phyloP scores from a whole-genome alignment of 2,329 filamentous ascomycete genomes.

The Botrytis porri region DNA sequence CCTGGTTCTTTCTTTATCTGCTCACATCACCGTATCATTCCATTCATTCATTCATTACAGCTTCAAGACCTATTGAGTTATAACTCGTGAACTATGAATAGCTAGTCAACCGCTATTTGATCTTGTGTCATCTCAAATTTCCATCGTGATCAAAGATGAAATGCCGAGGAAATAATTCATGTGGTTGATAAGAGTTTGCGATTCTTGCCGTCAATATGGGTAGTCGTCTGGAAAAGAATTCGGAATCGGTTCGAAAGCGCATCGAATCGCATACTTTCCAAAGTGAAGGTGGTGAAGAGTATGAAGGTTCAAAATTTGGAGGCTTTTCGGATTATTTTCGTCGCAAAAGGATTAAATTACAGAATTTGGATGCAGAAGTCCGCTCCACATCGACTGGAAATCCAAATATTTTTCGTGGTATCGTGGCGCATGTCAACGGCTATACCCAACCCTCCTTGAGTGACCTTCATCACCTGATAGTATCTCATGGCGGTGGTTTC shows the following conservation, averaged over 20 bases:
- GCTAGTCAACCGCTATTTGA: not conserved
- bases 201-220: slow-evolving; percentile 47
- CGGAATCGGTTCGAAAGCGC: slow-evolving; percentile 58
- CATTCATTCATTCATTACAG: not conserved
- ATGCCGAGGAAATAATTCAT: not conserved
- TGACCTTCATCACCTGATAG: slow-evolving; percentile 82
- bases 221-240: slow-evolving; percentile 60
- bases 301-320: slow-evolving; percentile 80
- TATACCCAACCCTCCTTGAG: slow-evolving; percentile 94
- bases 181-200: not conserved
- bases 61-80: not conserved
- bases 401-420: slow-evolving; percentile 82
- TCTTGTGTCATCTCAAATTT: not conserved
- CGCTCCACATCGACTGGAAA: slow-evolving; percentile 66
- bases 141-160: not conserved
- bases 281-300: slow-evolving; percentile 85
- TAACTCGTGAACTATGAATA: not conserved
- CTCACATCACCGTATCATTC: not conserved
- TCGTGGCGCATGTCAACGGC: slow-evolving; percentile 89
- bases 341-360: slow-evolving; percentile 94
- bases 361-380: slow-evolving; percentile 85
- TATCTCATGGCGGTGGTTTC: slow-evolving; percentile 90
- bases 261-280: slow-evolving; percentile 69
- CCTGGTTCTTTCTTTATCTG: not conserved
- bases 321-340: slow-evolving; percentile 91